Evolutionary conservation across 139 green algal species (phyloP), one percentile per base, ranked within the genome.

Genomic region (Micractinium sp.): DNA sequence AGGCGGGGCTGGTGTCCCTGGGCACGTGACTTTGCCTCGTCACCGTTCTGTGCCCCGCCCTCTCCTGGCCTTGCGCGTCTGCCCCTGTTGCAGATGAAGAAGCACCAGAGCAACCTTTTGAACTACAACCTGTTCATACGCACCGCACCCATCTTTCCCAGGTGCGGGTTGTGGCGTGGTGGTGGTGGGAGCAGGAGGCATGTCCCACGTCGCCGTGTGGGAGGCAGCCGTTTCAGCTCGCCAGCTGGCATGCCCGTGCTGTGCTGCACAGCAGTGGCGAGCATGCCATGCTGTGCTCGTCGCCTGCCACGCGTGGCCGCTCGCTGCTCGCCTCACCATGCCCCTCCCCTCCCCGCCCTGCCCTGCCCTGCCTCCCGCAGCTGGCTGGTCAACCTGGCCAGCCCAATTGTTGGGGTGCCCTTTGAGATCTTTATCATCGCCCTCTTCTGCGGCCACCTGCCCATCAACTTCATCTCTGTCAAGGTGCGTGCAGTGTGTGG

Each of bases 121-220:
- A 93, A 92, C 89, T 97, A 97, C 91, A 94, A 97, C 71, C 90
- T 97, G 4, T 97, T 96, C 83, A 90, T 97, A 27, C 63, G 83
- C 3, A 79, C 83, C 13, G 83, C 83, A 2, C 83, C 83, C 66
- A 87, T 87, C 63, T 87, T 87, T 67, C 83, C 83, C 38, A 81
- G 81, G 81, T 75, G 81, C 13, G 76, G 74, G 1, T n/a, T n/a
- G n/a, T n/a, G n/a, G 7, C 16, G 74, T 25, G 33, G 31, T 47
- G 33, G 16, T n/a, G 15, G 74, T 12, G 9, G 74, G 74, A 2
- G 3, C 71, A 35, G 27, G n/a, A n/a, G n/a, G 16, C 18, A 75
- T 36, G 20, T 47, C 4, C 1, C 3, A 1, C 14, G 9, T 7
- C 25, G n/a, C 33, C 74, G 33, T 33, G 29, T 25, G 18, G 15